phyloP scores from a whole-genome alignment of 2,329 filamentous ascomycete species.

The Truncatella angustata region DNA sequence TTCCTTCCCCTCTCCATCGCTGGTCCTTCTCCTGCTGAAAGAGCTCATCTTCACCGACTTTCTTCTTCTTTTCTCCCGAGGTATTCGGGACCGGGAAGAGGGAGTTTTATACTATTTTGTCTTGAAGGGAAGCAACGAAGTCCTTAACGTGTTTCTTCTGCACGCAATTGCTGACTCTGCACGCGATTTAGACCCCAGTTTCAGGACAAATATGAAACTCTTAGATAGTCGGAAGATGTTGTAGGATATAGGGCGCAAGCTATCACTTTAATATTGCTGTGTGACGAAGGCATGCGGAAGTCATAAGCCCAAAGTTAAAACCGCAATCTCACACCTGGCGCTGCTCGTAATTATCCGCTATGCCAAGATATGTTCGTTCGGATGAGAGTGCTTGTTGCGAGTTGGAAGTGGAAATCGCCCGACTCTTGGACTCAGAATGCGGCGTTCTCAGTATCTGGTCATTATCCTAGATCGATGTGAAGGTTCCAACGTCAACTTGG shows the following conservation, averaged over 20 bases:
- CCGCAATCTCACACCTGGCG: not conserved
- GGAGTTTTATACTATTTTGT: too few relatives aligned
- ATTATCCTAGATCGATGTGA: not conserved
- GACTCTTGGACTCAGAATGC: too few relatives aligned
- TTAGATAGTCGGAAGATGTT: not conserved
- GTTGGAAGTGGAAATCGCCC: too few relatives aligned
- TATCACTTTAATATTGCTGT: not conserved
- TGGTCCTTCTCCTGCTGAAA: not conserved
- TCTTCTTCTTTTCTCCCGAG: not conserved
- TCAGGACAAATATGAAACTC: too few relatives aligned
- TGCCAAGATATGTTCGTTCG: not conserved
- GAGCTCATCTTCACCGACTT: not conserved
- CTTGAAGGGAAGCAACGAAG: not conserved
- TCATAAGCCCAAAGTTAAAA: not conserved
- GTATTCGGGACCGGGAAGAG: too few relatives aligned
- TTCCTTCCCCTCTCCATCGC: slow-evolving; percentile 10
- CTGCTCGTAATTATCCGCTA: not conserved
- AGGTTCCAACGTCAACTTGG: not conserved
- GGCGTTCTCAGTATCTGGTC: too few relatives aligned
- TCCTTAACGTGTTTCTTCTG: not conserved
- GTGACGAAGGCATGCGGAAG: not conserved
- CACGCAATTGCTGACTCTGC: not conserved
- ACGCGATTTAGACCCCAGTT: not conserved
- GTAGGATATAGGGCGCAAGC: not conserved
- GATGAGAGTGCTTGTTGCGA: too few relatives aligned